Percentiles rank a stretch among this genome's conserved stretches.
Conservation (phyloP, 345 rosid genomes). For the Nephelium lappaceum region DNA sequence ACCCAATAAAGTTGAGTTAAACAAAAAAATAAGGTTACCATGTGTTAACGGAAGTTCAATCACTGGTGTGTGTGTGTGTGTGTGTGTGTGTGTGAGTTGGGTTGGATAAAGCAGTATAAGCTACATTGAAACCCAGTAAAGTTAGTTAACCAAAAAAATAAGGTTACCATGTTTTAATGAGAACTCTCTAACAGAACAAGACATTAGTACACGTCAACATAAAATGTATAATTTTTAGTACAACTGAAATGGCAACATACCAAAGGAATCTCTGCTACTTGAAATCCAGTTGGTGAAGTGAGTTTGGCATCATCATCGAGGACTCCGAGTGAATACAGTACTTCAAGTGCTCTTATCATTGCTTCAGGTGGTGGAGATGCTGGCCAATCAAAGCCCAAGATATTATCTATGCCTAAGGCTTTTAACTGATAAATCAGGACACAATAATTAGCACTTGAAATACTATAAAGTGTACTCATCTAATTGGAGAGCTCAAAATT, state of each 20-base stretch:
- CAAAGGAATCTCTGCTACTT: slow-evolving; percentile 95
- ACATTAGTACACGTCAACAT: not conserved
- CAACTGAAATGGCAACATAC: slow-evolving; percentile 39
- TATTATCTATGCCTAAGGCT: slow-evolving; percentile 95
- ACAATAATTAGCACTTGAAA: slow-evolving; percentile 13
- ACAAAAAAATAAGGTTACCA: not conserved
- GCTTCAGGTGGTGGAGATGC: slow-evolving; percentile 93
- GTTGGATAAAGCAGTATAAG: not conserved
- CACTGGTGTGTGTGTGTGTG: not conserved
- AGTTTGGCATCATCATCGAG: slow-evolving; percentile 98
- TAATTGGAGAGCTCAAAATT: not conserved
- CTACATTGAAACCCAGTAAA: not conserved
- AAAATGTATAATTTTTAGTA: not conserved
- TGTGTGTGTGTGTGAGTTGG: too few relatives aligned
- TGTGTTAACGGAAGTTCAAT: not conserved
- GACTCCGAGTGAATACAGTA: slow-evolving; percentile 85
- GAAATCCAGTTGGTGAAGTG: slow-evolving; percentile 94
- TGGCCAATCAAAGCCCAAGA: slow-evolving; percentile 91
- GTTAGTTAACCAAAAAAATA: not conserved
- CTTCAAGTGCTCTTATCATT: slow-evolving; percentile 92
- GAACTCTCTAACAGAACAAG: not conserved
- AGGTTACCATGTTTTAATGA: not conserved
- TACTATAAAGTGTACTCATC: not conserved
- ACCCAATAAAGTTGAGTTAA: not conserved
- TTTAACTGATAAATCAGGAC: slow-evolving; percentile 59